These are phyloP conservation scores for Naganishia kalamii DNA, from an alignment of 768 basidiomycete species.

Conservation along the genomic window DNA sequence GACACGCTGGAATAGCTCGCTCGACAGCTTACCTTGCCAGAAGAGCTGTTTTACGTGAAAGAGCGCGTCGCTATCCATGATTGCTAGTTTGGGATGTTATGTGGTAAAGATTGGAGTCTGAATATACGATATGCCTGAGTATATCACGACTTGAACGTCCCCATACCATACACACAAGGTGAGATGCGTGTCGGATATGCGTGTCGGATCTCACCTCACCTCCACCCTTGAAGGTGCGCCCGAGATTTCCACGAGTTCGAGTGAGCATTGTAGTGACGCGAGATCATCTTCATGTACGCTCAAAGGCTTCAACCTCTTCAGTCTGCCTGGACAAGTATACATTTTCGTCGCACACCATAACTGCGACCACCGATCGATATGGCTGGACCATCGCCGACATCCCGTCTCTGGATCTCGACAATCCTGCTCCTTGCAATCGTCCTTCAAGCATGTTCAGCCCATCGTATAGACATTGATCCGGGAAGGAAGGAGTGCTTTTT, in stretches of 20 bases:
- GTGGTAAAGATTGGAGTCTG: too few relatives aligned
- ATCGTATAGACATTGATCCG: conserved; percentile 45
- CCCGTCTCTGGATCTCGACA: neutral
- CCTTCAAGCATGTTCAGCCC: conserved; percentile 20
- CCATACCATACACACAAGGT: too few relatives aligned
- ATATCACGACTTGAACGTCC: too few relatives aligned
- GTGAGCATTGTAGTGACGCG: neutral
- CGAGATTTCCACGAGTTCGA: too few relatives aligned
- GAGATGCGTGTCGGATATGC: too few relatives aligned
- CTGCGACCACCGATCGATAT: neutral
- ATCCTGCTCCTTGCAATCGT: neutral
- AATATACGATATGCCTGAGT: too few relatives aligned
- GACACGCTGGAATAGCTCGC: neutral
- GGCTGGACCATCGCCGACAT: neutral
- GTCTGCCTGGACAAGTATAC: too few relatives aligned
- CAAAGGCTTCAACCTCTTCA: too few relatives aligned
- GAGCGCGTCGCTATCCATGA: conserved; percentile 46
- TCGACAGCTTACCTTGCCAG: conserved; percentile 41
- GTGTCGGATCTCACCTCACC: too few relatives aligned
- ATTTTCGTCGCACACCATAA: neutral
- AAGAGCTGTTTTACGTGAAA: conserved; percentile 47
- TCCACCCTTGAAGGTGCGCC: neutral
- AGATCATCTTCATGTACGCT: too few relatives aligned
- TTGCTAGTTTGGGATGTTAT: conserved; percentile 14
- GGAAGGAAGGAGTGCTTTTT: conserved; percentile 45